phyloP scores from a whole-genome alignment of 2,329 filamentous ascomycete species.

The Phyllosticta capitalensis region DNA sequence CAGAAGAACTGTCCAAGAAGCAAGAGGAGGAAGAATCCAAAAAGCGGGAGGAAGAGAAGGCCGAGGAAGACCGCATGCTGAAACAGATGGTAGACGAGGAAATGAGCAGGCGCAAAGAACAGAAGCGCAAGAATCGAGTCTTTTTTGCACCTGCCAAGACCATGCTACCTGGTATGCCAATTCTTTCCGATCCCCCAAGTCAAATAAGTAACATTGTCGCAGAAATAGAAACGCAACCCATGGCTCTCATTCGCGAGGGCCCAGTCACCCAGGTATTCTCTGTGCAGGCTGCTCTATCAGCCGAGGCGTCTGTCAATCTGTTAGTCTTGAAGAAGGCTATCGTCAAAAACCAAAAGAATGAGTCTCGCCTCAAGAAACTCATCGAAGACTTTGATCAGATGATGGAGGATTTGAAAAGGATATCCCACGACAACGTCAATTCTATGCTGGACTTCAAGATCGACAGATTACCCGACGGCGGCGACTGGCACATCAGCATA shows the following conservation, averaged over 20 bases:
- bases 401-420: constrained; percentile 63
- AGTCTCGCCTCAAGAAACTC: constrained; percentile 60
- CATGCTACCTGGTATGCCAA: constrained; percentile 1
- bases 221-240: constrained; percentile 44
- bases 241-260: constrained; percentile 27
- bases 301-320: constrained; percentile 52
- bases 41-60: constrained; percentile 37
- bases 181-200: constrained; percentile 47
- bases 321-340: constrained; percentile 52
- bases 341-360: constrained; percentile 46
- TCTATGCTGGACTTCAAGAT: constrained; percentile 79
- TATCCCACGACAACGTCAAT: constrained; percentile 68
- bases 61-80: constrained; percentile 62
- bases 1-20: constrained; percentile 48
- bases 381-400: constrained; percentile 67
- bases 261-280: constrained; percentile 60
- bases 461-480: constrained; percentile 32
- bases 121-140: constrained; percentile 45
- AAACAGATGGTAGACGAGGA: constrained; percentile 65
- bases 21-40: constrained; percentile 33
- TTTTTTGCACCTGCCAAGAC: constrained; percentile 24
- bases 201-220: constrained; percentile 61
- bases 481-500: constrained; percentile 61
- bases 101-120: constrained; percentile 57
- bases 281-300: constrained; percentile 50